Conservation (phyloP, 139 green algal genomes). For the Chlamydomonas eustigma region DNA sequence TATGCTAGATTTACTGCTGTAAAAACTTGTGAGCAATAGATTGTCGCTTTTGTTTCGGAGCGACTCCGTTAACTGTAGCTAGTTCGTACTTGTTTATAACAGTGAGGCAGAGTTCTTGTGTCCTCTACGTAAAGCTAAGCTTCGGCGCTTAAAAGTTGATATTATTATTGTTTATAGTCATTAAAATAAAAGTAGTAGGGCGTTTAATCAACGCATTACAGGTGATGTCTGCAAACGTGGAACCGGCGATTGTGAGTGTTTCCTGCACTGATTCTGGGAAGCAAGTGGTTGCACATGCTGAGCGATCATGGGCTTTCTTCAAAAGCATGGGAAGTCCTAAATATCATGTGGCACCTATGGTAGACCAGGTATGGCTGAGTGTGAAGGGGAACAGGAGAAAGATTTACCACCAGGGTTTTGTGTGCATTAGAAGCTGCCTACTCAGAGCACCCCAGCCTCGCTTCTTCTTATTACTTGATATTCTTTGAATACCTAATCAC, state of each 20-base stretch:
- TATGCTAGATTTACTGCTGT: too few relatives aligned
- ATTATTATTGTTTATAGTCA: background rate
- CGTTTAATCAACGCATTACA: background rate
- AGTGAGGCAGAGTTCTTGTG: too few relatives aligned
- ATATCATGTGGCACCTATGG: constrained; percentile 89
- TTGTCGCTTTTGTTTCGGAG: too few relatives aligned
- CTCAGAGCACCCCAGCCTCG: background rate
- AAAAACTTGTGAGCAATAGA: too few relatives aligned
- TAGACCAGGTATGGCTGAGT: constrained; percentile 72
- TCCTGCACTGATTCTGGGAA: background rate
- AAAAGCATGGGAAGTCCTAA: constrained; percentile 66
- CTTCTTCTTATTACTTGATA: background rate
- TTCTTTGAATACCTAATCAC: background rate
- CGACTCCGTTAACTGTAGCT: too few relatives aligned
- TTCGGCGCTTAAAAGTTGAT: background rate
- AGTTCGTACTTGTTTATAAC: too few relatives aligned
- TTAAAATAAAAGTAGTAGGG: background rate
- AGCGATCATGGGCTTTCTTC: constrained; percentile 74
- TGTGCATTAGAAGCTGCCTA: background rate
- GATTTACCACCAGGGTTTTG: background rate
- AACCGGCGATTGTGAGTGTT: background rate
- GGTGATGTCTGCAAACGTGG: background rate
- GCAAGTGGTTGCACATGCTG: constrained; percentile 17
- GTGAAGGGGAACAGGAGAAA: background rate
- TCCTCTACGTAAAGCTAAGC: too few relatives aligned